Evolutionary conservation across 495 filamentous ascomycete genomes (phyloP), one percentile per base, ranked within the genome.

Genomic region (Thermothielavioides terrestris): DNA sequence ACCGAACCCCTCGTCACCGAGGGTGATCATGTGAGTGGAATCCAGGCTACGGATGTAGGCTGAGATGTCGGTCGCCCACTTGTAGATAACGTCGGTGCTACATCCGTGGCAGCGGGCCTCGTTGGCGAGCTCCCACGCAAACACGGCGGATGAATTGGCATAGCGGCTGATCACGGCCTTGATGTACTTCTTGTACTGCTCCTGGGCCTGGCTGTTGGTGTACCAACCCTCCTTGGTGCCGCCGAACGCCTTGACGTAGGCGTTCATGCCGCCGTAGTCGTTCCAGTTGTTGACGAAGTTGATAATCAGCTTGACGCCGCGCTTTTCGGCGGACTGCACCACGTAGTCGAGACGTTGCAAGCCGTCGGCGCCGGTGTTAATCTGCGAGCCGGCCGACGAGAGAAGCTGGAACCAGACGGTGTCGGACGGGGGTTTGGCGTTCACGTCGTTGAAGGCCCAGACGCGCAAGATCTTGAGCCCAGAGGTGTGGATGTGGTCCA

Each of bases 41-140:
- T 86, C 84, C 9, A 87, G 57, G 17, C 60, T 67, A 64, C 85
- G 84, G 67, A 87, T 79, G 54, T 81, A 85, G 1, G 70, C 63
- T 46, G 73, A 78, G 15, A 73, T 81, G 15, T 71, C 69, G n/a
- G 66, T 65, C 23, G 77, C 77, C 83, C 83, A 88, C 20, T 77
- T 67, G 36, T 71, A 79, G 46, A 86, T 74, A 10, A 82, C 70
- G 6, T 71, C 70, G 0, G 79, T 70, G 21, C 58, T 65, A 57
- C 83, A 86, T 27, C 60, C 79, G 15, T 74, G 73, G 70, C 83
- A 86, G 48, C 82, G 74, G 9, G 82, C 78, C 68, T 87, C 84
- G 60, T 88, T 88, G 17, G 71, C 76, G 6, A 87, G 67, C 56
- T 87, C 82, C 84, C 84, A 88, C 0, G 80, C 76, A 57, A 88